Evolutionary conservation across 768 basidiomycete genomes (phyloP).

Genomic region (Chalciporus pseudorubinellus): DNA sequence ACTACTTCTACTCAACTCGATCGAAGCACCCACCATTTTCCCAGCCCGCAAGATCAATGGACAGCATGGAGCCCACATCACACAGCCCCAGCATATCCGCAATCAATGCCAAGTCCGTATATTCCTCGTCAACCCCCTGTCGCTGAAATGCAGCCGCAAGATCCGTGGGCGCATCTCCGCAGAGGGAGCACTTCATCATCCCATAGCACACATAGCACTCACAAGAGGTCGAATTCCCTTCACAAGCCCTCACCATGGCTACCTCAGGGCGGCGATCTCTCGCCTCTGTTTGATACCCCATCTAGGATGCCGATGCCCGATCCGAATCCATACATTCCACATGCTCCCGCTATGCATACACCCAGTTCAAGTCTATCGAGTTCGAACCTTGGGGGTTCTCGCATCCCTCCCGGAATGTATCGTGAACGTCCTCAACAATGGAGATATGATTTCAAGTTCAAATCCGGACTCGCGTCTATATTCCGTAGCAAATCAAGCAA

Average conservation of each 20-base stretch:
- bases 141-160: slow-evolving; percentile 10
- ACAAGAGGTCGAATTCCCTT: slow-evolving; percentile 4
- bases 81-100: slow-evolving; percentile 9
- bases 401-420: slow-evolving; percentile 8
- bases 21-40: slow-evolving; percentile 5
- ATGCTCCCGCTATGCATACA: slow-evolving; percentile 20
- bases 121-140: slow-evolving; percentile 22
- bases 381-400: slow-evolving; percentile 13
- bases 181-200: slow-evolving; percentile 6
- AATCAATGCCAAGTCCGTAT: slow-evolving; percentile 30
- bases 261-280: slow-evolving; percentile 17
- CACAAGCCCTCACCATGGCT: slow-evolving; percentile 15
- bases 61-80: slow-evolving; percentile 5
- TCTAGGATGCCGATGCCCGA: slow-evolving; percentile 24
- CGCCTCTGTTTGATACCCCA: slow-evolving; percentile 17
- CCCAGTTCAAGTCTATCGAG: slow-evolving; percentile 26
- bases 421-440: slow-evolving; percentile 28
- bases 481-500: slow-evolving; percentile 23
- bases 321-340: slow-evolving; percentile 13
- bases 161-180: slow-evolving; percentile 5
- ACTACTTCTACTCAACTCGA: neutral
- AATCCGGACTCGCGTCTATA: slow-evolving; percentile 29
- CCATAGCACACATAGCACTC: neutral
- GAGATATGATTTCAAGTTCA: slow-evolving; percentile 34
- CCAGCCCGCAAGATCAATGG: slow-evolving; percentile 16